These are phyloP conservation scores for Pulveroboletus ravenelii DNA, from an alignment of 768 basidiomycete genomes.

Conservation along the genomic window DNA sequence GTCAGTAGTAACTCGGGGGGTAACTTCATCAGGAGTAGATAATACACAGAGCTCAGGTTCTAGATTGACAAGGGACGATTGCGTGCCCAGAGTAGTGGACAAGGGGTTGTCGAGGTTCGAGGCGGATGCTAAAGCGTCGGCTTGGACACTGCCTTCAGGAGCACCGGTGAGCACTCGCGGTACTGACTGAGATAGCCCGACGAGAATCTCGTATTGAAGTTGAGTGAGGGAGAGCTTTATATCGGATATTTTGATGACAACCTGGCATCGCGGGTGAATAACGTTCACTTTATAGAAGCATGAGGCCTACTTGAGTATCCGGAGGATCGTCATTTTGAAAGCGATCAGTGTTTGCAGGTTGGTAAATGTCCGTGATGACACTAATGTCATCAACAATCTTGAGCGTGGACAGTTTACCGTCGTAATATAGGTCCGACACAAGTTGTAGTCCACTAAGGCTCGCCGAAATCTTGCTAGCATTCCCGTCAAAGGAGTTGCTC, in stretches of 20 bases:
- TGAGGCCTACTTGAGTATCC: slow-evolving; percentile 61
- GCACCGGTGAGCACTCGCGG: slow-evolving; percentile 55
- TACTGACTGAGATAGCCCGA: slow-evolving; percentile 63
- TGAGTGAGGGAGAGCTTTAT: slow-evolving; percentile 82
- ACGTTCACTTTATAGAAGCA: background rate
- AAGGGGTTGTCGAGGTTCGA: slow-evolving; percentile 1
- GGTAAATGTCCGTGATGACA: slow-evolving; percentile 62
- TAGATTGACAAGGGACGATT: slow-evolving; percentile 15
- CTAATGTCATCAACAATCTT: slow-evolving; percentile 93
- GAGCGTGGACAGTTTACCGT: slow-evolving; percentile 47
- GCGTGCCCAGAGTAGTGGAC: slow-evolving; percentile 2
- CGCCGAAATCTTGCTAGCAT: slow-evolving; percentile 60
- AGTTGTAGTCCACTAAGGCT: slow-evolving; percentile 82
- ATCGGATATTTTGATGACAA: slow-evolving; percentile 72
- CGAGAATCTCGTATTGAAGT: slow-evolving; percentile 69
- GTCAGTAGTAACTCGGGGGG: slow-evolving; percentile 64
- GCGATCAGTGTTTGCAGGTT: slow-evolving; percentile 54
- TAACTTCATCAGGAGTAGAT: slow-evolving; percentile 21
- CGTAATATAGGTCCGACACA: slow-evolving; percentile 58
- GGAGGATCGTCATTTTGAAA: slow-evolving; percentile 50
- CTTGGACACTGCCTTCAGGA: slow-evolving; percentile 38
- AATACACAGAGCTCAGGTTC: slow-evolving; percentile 54
- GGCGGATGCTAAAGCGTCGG: slow-evolving; percentile 20
- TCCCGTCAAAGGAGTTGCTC: slow-evolving; percentile 61
- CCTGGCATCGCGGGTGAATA: slow-evolving; percentile 37